phyloP scores from a whole-genome alignment of 2,329 filamentous ascomycete species.

The Penicillium palitans region DNA sequence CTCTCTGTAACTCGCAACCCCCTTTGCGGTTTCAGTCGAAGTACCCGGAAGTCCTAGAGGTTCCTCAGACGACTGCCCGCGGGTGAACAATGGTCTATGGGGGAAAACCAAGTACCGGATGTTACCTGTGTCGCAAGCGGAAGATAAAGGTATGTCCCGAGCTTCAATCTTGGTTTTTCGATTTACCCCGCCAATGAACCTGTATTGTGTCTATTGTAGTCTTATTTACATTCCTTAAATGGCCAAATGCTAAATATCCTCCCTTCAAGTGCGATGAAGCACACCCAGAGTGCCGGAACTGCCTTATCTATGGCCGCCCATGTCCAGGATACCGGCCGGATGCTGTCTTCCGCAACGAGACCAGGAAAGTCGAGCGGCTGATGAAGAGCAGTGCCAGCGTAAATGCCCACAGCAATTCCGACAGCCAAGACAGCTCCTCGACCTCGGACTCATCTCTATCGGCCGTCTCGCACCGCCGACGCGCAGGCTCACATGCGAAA shows the following conservation, averaged over 20 bases:
- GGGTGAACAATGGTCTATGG: slow-evolving; percentile 42
- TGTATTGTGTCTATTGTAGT: not conserved
- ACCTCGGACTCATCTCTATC: slow-evolving; percentile 5
- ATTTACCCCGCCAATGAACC: not conserved
- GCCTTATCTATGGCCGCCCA: slow-evolving; percentile 36
- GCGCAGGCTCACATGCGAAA: not conserved
- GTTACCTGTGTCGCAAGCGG: slow-evolving; percentile 42
- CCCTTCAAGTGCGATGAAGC: slow-evolving; percentile 39
- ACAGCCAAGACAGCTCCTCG: slow-evolving; percentile 1
- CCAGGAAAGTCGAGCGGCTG: slow-evolving; percentile 30
- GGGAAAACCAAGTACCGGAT: slow-evolving; percentile 42
- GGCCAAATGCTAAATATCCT: slow-evolving; percentile 1
- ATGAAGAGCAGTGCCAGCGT: slow-evolving; percentile 24
- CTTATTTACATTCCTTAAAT: not conserved
- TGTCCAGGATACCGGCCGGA: slow-evolving; percentile 42
- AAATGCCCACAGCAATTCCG: not conserved
- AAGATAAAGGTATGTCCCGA: slow-evolving; percentile 40
- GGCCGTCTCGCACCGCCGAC: not conserved
- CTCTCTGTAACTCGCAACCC: not conserved
- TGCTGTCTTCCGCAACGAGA: slow-evolving; percentile 40
- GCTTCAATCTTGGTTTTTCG: slow-evolving; percentile 9
- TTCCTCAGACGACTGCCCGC: not conserved
- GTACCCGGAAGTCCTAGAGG: not conserved
- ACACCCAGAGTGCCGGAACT: slow-evolving; percentile 39
- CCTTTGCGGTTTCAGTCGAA: not conserved